A percentile compares a stretch with the other conserved stretches of the same genome.
Conservation (phyloP, 805 yeast species). For the Nakazawaea pomicola region DNA sequence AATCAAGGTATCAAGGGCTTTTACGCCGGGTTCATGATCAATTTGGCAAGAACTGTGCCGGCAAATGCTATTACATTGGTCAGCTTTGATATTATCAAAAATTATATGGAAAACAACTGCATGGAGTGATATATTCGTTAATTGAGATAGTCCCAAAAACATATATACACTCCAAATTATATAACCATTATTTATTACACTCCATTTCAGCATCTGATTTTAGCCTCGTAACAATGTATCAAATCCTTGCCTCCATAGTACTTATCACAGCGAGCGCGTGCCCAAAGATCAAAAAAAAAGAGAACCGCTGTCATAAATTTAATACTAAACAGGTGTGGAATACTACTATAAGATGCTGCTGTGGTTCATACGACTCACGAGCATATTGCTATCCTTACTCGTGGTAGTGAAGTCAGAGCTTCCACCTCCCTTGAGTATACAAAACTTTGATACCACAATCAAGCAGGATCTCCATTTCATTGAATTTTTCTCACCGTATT, state of each 20-base stretch:
- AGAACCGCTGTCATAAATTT: too few species aligned
- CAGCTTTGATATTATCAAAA: constrained; percentile 78
- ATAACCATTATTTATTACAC: neutral
- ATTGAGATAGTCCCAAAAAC: too few species aligned
- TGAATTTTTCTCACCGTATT: constrained; percentile 88
- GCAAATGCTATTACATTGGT: constrained; percentile 94
- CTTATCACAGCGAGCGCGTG: too few species aligned
- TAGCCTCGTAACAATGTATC: too few species aligned
- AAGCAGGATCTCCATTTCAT: constrained; percentile 61
- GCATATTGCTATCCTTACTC: too few species aligned
- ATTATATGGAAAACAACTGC: constrained; percentile 32
- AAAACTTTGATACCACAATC: constrained; percentile 45
- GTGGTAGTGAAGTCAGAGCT: constrained; percentile 15
- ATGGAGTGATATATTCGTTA: too few species aligned
- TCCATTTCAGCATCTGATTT: neutral
- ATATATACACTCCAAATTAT: too few species aligned
- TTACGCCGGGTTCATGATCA: constrained; percentile 85
- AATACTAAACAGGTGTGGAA: too few species aligned
- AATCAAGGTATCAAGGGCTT: constrained; percentile 80
- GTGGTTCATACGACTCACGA: too few species aligned
- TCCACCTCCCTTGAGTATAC: constrained; percentile 48
- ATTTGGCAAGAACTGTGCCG: constrained; percentile 87
- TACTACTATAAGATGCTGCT: too few species aligned
- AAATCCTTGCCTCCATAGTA: too few species aligned
- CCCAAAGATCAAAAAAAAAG: too few species aligned